phyloP scores from a whole-genome alignment of 257 asterid genomes.

The Thymus quinquecostatus region DNA sequence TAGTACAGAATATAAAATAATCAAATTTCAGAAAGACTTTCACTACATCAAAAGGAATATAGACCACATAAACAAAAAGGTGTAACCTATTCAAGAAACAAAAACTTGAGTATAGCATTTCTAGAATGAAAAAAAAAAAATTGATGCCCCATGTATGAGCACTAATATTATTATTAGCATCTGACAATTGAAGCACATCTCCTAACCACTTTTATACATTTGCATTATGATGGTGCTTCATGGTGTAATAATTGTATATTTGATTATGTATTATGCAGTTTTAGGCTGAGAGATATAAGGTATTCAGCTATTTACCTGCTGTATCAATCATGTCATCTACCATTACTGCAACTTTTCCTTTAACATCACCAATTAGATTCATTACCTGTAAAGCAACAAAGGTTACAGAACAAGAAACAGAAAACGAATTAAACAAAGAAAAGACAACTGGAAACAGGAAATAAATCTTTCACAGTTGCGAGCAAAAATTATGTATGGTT shows the following conservation, averaged over 20 bases:
- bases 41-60: no score
- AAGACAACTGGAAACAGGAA: not conserved
- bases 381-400: conserved; percentile 59
- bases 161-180: not conserved
- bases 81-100: not conserved
- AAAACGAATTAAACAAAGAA: conserved; percentile 10
- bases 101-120: not conserved
- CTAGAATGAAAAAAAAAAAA: not conserved
- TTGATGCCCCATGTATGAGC: not conserved
- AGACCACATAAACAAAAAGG: not conserved
- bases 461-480: no score
- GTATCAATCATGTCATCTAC: conserved; percentile 98
- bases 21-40: no score
- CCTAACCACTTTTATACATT: not conserved
- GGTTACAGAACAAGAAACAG: conserved; percentile 6
- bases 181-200: not conserved
- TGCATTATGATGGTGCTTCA: not conserved
- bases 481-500: no score
- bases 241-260: conserved; percentile 8
- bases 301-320: conserved; percentile 58
- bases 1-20: no score
- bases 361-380: conserved; percentile 94
- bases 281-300: not conserved
- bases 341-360: conserved; percentile 96
- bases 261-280: conserved; percentile 9